Evolutionary conservation across 306 rosid genomes (phyloP), one percentile per base, ranked within the genome.

Genomic region (Lagenaria siceraria): DNA sequence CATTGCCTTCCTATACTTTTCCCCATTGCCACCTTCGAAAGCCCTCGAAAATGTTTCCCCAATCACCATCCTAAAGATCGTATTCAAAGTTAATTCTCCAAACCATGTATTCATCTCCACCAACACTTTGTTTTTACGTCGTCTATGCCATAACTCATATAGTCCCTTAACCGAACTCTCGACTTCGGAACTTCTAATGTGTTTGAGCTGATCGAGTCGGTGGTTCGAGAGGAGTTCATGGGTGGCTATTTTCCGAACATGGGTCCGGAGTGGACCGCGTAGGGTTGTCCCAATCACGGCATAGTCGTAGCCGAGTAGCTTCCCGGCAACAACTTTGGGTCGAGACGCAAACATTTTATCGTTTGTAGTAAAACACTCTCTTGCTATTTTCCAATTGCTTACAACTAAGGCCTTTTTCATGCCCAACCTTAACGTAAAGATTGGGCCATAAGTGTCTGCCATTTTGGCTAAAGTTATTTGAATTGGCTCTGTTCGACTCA

Each of bases 331-430:
- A 4, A 19, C 0, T 25, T 79, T 78, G 1, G 86, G 84, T 9
- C 82, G 89, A 4, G 85, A 72, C 4, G 87, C 77, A 9, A 82
- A 21, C 0, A 31, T 65, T 42, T 52, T 10, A 31, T 87, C 89
- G 18, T 79, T 85, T 15, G 83, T 81, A 6, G 93, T 85, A 77
- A 85, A 89, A 35, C 87, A 82, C 76, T 89, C 91, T 25, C 81
- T 89, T 9, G 91, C 89, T 52, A 84, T 55, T 70, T 87, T 88
- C 81, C 80, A 77, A 19, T 58, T 61, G 29, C 83, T 87, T 2
- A 89, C 84, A 0, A 87, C 79, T 49, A 87, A 70, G 8, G 83
- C 80, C 51, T 14, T 59, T 6, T 85, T 86, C 0, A 59, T 61
- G 0, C 93, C 93, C 0, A 89, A 12, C 7, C 76, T 52, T 48